phyloP scores from a whole-genome alignment of 2,329 filamentous ascomycete species.

The Curvularia hawaiiensis region DNA sequence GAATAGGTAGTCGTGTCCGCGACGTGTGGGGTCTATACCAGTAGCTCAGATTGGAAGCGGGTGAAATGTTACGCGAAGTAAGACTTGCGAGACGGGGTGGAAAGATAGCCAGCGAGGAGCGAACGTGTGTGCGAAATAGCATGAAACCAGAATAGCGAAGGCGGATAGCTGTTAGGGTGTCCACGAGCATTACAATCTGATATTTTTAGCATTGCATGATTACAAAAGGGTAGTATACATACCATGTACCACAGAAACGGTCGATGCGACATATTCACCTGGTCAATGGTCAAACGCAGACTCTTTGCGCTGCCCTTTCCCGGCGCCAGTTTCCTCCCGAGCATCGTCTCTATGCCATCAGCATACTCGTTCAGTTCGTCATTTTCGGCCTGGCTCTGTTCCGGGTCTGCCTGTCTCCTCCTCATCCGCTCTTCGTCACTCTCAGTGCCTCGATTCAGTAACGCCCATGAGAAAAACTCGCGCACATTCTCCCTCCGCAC shows the following conservation, averaged over 20 bases:
- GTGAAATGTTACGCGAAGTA: constrained; percentile 54
- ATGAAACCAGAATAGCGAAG: constrained; percentile 58
- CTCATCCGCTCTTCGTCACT: constrained; percentile 31
- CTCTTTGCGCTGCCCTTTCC: constrained; percentile 63
- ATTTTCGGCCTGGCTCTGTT: constrained; percentile 43
- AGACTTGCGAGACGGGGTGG: constrained; percentile 63
- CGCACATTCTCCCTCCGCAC: constrained; percentile 70
- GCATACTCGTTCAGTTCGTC: constrained; percentile 62
- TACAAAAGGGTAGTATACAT: constrained; percentile 30
- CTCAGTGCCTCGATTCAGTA: constrained; percentile 60
- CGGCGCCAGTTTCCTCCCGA: constrained; percentile 57
- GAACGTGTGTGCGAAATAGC: constrained; percentile 55
- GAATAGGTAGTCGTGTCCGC: constrained; percentile 60
- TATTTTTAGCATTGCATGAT: constrained; percentile 6
- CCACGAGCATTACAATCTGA: constrained; percentile 59
- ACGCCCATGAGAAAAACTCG: constrained; percentile 71
- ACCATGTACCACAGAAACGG: constrained; percentile 69
- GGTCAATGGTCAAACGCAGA: constrained; percentile 70
- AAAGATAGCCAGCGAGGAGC: constrained; percentile 58
- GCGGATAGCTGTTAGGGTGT: constrained; percentile 48
- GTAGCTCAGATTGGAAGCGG: constrained; percentile 61
- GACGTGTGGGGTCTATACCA: constrained; percentile 70
- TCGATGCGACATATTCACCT: constrained; percentile 64
- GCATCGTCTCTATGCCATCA: constrained; percentile 57
- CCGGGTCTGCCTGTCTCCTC: constrained; percentile 20